Evolutionary conservation across 2,329 filamentous ascomycete genomes (phyloP).

Genomic region (Scedosporium aurantiacum): DNA sequence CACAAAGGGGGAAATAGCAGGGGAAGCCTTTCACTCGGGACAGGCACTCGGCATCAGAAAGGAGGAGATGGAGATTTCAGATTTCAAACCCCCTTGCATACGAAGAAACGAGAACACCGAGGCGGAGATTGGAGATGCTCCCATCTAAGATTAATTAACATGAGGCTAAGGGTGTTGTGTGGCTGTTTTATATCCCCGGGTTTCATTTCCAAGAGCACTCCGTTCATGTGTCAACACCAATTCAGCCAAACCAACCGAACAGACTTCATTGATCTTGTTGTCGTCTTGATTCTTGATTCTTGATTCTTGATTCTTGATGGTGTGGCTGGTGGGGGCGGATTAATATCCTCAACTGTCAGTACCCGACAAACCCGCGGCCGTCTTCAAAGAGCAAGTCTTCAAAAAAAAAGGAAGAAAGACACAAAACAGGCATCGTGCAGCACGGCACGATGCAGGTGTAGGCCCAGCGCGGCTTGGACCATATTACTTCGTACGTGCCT

Average conservation of each 20-base stretch:
- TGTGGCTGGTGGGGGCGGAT: background rate
- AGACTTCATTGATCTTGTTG: too few relatives aligned
- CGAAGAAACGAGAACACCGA: background rate
- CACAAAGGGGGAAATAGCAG: too few relatives aligned
- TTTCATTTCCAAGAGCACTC: background rate
- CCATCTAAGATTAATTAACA: background rate
- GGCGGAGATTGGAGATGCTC: background rate
- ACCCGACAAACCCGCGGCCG: background rate
- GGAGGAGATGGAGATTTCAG: background rate
- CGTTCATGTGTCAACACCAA: background rate
- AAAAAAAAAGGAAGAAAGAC: too few relatives aligned
- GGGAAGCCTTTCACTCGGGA: too few relatives aligned
- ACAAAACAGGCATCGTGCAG: background rate
- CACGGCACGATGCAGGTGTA: background rate
- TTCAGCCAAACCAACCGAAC: background rate
- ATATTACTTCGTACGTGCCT: background rate
- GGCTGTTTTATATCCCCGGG: background rate
- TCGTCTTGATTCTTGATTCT: too few relatives aligned
- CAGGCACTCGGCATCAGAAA: too few relatives aligned
- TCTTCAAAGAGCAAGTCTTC: too few relatives aligned
- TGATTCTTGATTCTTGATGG: too few relatives aligned
- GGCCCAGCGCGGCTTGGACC: background rate
- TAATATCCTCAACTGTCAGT: background rate
- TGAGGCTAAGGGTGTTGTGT: background rate
- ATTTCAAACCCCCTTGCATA: too few relatives aligned